phyloP scores from a whole-genome alignment of 2,329 filamentous ascomycete species.

The Blastomyces percursus region DNA sequence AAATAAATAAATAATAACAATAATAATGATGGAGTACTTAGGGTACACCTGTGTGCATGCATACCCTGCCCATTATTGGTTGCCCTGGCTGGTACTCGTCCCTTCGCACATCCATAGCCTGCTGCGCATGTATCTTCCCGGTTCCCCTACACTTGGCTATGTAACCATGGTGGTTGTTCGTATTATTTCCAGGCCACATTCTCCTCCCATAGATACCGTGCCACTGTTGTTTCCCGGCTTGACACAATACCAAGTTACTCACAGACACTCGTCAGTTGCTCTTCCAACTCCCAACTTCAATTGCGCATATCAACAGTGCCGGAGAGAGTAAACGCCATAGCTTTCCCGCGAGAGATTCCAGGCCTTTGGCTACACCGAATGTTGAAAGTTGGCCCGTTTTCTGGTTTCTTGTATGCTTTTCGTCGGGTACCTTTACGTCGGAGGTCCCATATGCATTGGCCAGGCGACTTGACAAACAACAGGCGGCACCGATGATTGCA shows the following conservation, averaged over 20 bases:
- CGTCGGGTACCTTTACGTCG: slow-evolving; percentile 1
- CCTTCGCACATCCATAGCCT: neutral
- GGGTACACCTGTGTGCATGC: no score
- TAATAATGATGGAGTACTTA: no score
- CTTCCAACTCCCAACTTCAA: no score
- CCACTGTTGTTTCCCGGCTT: neutral
- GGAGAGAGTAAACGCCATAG: neutral
- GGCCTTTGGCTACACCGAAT: neutral
- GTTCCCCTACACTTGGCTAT: neutral
- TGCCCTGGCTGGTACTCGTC: neutral
- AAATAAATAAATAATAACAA: neutral
- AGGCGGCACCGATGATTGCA: neutral
- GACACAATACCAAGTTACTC: neutral
- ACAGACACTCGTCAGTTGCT: no score
- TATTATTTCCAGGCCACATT: no score
- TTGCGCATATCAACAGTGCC: neutral
- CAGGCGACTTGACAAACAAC: neutral
- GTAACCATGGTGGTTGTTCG: no score
- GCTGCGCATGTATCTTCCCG: neutral
- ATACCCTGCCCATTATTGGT: neutral
- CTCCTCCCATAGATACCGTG: no score
- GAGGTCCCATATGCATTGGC: neutral
- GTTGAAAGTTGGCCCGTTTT: neutral
- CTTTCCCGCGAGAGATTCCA: neutral
- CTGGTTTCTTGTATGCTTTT: neutral